A percentile compares a stretch with the other conserved stretches of the same genome.
phyloP scores from a whole-genome alignment of 2,329 filamentous ascomycete genomes.

The Cryphonectria nitschkei region DNA sequence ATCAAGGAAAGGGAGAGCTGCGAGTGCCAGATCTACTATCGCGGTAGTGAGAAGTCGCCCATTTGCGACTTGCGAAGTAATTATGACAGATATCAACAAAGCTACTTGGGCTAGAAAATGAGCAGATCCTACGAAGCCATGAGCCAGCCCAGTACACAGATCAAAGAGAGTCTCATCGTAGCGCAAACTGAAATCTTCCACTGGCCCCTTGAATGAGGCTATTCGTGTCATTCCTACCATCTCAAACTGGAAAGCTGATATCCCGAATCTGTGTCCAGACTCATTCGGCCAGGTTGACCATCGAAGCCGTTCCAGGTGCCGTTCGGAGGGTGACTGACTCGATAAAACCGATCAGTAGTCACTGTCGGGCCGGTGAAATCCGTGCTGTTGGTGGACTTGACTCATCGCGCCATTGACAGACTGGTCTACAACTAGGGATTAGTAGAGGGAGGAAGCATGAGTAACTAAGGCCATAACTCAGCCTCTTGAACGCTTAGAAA shows the following conservation, averaged over 20 bases:
- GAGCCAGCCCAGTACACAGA: neutral
- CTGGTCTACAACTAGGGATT: neutral
- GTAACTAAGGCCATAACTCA: neutral
- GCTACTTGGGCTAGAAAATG: conserved; percentile 47
- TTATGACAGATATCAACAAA: conserved; percentile 48
- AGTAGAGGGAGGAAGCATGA: neutral
- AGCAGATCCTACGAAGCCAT: conserved; percentile 40
- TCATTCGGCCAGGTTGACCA: neutral
- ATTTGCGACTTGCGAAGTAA: conserved; percentile 54
- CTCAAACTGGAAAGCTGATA: neutral
- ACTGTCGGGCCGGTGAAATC: neutral
- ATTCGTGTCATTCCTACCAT: neutral
- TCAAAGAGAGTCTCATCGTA: neutral
- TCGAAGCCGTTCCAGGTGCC: neutral
- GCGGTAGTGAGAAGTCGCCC: conserved; percentile 58
- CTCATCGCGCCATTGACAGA: neutral
- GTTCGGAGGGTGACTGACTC: neutral
- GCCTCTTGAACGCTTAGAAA: no score
- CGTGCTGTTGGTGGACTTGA: neutral
- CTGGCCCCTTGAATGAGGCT: neutral
- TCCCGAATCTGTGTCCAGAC: neutral
- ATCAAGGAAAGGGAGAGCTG: neutral
- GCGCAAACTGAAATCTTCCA: neutral
- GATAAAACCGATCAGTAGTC: neutral
- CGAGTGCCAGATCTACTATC: conserved; percentile 47